phyloP scores from a whole-genome alignment of 768 basidiomycete species.

The Pholiota microspora region DNA sequence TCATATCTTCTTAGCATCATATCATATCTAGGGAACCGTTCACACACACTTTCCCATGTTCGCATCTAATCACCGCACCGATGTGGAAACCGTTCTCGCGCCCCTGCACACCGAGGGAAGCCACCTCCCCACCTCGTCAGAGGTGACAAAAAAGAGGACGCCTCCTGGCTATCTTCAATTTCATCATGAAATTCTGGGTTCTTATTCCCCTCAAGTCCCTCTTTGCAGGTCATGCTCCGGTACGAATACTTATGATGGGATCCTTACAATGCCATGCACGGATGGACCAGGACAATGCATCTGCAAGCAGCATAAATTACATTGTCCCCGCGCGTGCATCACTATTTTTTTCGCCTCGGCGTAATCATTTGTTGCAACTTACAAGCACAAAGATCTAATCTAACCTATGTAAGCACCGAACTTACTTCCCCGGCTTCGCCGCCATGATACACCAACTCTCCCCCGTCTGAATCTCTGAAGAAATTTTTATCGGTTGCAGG shows the following conservation, averaged over 20 bases:
- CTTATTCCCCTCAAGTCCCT: neutral
- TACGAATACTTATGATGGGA: too few relatives aligned
- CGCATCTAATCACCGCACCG: conserved; percentile 13
- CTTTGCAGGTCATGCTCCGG: too few relatives aligned
- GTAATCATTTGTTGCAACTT: too few relatives aligned
- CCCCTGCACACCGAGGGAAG: conserved; percentile 2
- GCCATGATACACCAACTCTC: too few relatives aligned
- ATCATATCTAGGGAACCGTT: conserved; percentile 17
- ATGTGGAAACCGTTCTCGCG: conserved; percentile 8
- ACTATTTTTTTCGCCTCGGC: neutral
- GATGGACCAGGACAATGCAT: neutral
- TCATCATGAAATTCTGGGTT: neutral
- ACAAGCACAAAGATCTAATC: too few relatives aligned
- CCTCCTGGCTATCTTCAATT: neutral
- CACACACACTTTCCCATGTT: conserved; percentile 14
- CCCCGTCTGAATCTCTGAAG: neutral
- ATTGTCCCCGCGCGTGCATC: neutral
- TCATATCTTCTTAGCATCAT: conserved; percentile 14
- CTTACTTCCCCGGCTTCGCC: too few relatives aligned
- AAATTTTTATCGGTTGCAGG: neutral
- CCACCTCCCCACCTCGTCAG: neutral
- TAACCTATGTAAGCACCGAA: too few relatives aligned
- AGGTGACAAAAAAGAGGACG: neutral
- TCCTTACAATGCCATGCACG: too few relatives aligned
- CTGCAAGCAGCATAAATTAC: too few relatives aligned